Evolutionary conservation across 306 rosid genomes (phyloP).

Genomic region (Vigna trinervia): DNA sequence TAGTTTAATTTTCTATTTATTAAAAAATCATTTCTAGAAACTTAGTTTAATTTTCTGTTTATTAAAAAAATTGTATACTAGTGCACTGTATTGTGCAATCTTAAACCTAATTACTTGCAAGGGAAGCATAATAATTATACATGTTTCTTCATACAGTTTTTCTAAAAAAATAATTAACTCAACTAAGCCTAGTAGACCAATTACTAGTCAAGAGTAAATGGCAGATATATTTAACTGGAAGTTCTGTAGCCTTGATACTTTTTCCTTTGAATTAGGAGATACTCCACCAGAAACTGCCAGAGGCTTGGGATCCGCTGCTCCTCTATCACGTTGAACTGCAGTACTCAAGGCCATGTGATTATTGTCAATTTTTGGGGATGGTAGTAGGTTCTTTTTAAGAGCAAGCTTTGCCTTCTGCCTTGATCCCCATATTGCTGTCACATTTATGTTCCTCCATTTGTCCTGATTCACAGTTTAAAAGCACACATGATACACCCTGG

Average conservation of each 20-base stretch:
- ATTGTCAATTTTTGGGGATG: slow-evolving; percentile 60
- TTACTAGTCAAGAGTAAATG: slow-evolving; percentile 12
- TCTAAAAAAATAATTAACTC: slow-evolving; percentile 21
- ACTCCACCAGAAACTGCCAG: slow-evolving; percentile 58
- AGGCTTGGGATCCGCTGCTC: slow-evolving; percentile 66
- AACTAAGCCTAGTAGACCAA: slow-evolving; percentile 7
- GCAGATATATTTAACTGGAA: slow-evolving; percentile 33
- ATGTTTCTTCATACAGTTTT: slow-evolving; percentile 23
- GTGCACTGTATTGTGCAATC: slow-evolving; percentile 14
- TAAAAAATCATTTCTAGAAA: not conserved
- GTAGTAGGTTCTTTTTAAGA: slow-evolving; percentile 61
- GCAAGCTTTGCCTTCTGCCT: slow-evolving; percentile 99
- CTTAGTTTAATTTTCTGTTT: slow-evolving; percentile 6
- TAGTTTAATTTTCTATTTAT: slow-evolving; percentile 18
- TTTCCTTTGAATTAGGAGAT: slow-evolving; percentile 66
- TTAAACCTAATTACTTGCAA: slow-evolving; percentile 36
- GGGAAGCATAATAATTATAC: slow-evolving; percentile 20
- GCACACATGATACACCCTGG: slow-evolving; percentile 26
- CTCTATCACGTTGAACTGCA: slow-evolving; percentile 52
- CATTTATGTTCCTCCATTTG: slow-evolving; percentile 97
- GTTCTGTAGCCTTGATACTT: slow-evolving; percentile 66
- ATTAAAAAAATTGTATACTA: slow-evolving; percentile 18
- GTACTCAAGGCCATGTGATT: slow-evolving; percentile 57
- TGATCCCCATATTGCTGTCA: slow-evolving; percentile 97
- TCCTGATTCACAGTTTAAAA: slow-evolving; percentile 70